Evolutionary conservation across 1,139 yeast species (phyloP).

Genomic region (Candida tetrigidarum): DNA sequence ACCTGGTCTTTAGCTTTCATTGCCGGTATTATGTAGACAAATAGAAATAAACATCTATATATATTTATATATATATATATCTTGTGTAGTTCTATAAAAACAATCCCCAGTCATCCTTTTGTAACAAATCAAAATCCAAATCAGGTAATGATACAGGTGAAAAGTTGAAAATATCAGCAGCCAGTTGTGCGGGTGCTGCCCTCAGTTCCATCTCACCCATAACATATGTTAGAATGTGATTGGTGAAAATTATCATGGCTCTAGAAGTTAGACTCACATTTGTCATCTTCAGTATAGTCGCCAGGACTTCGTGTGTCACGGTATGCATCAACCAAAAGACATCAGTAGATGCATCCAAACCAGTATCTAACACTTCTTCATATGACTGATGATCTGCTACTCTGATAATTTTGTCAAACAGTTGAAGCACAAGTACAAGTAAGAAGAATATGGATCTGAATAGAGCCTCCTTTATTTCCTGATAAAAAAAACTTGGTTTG

Average conservation of each 20-base stretch:
- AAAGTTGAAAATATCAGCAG: background rate
- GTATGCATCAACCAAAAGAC: conserved; percentile 5
- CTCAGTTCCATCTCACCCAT: background rate
- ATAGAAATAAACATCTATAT: background rate
- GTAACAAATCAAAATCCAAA: conserved; percentile 3
- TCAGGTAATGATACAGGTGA: conserved; percentile 3
- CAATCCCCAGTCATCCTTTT: conserved; percentile 2
- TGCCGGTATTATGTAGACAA: conserved; percentile 28
- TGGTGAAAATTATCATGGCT: conserved; percentile 2
- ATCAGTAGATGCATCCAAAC: background rate
- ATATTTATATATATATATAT: no score
- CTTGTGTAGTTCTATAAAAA: background rate
- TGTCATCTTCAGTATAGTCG: conserved; percentile 1
- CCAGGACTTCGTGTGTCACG: conserved; percentile 1
- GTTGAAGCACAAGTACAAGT: background rate
- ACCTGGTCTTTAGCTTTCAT: conserved; percentile 50
- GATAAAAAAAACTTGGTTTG: background rate
- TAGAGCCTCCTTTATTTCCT: conserved; percentile 1
- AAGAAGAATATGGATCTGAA: background rate
- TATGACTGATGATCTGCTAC: background rate
- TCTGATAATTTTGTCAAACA: background rate
- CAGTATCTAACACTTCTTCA: background rate
- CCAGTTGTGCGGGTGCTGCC: background rate
- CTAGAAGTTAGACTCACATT: conserved; percentile 3
- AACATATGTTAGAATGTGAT: background rate